These are phyloP conservation scores for Trichoderma gamsii DNA, from an alignment of 495 filamentous ascomycete species.

Conservation along the genomic window DNA sequence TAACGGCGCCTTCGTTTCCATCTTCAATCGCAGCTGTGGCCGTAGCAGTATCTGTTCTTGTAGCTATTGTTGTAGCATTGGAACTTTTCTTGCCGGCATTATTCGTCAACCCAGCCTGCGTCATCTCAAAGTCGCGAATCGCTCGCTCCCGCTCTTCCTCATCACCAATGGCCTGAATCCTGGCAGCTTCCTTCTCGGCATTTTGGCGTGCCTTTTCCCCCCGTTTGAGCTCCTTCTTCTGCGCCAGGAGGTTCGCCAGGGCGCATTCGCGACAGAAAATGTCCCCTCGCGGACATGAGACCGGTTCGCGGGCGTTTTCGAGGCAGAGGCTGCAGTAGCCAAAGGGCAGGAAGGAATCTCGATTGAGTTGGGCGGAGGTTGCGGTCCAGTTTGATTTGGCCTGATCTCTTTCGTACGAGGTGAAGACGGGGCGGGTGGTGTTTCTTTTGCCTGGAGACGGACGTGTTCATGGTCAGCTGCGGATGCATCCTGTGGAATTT, in stretches of 20 bases:
- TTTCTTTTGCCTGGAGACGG: slow-evolving; percentile 69
- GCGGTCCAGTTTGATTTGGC: slow-evolving; percentile 70
- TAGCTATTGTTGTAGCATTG: slow-evolving; percentile 21
- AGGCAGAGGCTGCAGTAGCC: slow-evolving; percentile 86
- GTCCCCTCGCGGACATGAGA: slow-evolving; percentile 69
- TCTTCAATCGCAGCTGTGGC: slow-evolving; percentile 21
- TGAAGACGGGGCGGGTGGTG: slow-evolving; percentile 94
- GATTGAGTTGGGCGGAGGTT: slow-evolving; percentile 75
- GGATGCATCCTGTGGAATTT: neutral
- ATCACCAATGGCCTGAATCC: slow-evolving; percentile 47
- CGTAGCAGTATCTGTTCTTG: slow-evolving; percentile 10
- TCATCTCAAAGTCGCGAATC: slow-evolving; percentile 56
- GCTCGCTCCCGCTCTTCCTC: slow-evolving; percentile 54
- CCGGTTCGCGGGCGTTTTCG: slow-evolving; percentile 73
- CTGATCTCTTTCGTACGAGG: slow-evolving; percentile 78
- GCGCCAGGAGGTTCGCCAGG: slow-evolving; percentile 79
- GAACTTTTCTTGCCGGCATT: slow-evolving; percentile 36
- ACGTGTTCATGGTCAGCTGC: neutral
- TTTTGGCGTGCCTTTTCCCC: slow-evolving; percentile 61
- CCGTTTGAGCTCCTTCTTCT: slow-evolving; percentile 89
- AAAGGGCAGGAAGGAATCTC: slow-evolving; percentile 92
- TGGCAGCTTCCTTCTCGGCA: slow-evolving; percentile 47
- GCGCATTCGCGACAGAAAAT: slow-evolving; percentile 98
- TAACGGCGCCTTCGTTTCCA: slow-evolving; percentile 31
- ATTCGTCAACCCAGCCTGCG: slow-evolving; percentile 64